Conservation (phyloP, 2,329 filamentous ascomycete species). For the Colletotrichum falcatum region DNA sequence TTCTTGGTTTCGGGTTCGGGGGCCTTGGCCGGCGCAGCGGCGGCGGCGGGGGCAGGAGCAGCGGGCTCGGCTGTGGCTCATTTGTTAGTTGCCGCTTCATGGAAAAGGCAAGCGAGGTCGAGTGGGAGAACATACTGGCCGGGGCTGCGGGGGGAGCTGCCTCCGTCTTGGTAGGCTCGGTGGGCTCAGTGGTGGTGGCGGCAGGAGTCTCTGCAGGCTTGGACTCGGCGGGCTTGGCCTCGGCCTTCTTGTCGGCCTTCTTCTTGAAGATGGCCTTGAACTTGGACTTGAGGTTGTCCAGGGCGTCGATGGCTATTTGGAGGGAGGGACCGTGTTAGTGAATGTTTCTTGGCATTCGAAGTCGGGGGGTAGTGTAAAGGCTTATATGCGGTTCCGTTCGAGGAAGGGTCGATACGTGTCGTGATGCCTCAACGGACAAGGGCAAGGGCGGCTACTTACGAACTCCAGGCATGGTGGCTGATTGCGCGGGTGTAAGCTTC, state of each 20-base stretch:
- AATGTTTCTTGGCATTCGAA: conserved; percentile 23
- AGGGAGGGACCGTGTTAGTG: conserved; percentile 38
- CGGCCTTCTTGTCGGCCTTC: conserved; percentile 55
- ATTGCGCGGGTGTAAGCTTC: conserved; percentile 11
- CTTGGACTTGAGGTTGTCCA: conserved; percentile 69
- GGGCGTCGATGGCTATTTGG: conserved; percentile 58
- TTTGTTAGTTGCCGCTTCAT: conserved; percentile 7
- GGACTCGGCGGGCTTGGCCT: conserved; percentile 45
- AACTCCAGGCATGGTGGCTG: conserved; percentile 63
- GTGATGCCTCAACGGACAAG: not conserved
- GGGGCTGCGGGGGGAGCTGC: conserved; percentile 39
- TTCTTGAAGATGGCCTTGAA: conserved; percentile 66
- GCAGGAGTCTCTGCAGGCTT: conserved; percentile 44
- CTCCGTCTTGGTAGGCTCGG: conserved; percentile 47
- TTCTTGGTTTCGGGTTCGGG: conserved; percentile 30
- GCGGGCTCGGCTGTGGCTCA: conserved; percentile 35
- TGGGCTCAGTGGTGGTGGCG: conserved; percentile 45
- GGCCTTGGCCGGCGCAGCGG: conserved; percentile 40
- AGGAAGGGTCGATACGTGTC: too few species aligned
- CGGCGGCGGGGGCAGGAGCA: conserved; percentile 36
- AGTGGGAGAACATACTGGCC: conserved; percentile 22
- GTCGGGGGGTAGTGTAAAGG: not conserved
- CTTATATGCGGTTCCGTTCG: not conserved
- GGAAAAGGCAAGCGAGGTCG: not conserved
- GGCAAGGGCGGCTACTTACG: conserved; percentile 55